A percentile compares a stretch with the other conserved stretches of the same genome.
Conservation (phyloP, 139 green algal genomes). For the Zygnema cylindricum region DNA sequence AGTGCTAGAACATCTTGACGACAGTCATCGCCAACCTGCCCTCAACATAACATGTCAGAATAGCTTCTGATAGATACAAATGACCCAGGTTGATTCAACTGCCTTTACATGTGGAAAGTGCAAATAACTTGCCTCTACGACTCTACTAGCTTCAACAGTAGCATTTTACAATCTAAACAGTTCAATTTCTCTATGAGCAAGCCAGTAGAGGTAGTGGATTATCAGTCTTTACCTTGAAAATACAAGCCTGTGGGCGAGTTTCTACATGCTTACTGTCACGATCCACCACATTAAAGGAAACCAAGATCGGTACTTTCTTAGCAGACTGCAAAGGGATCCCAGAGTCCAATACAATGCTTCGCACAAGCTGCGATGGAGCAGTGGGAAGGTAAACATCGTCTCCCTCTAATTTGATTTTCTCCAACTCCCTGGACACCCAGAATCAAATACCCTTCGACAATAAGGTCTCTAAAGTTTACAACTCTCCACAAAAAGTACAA, state of each 20-base stretch:
- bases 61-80: too few relatives aligned
- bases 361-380: conserved; percentile 77
- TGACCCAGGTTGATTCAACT: too few relatives aligned
- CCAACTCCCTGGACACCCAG: conserved; percentile 61
- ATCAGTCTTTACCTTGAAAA: conserved; percentile 62
- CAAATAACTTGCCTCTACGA: too few relatives aligned
- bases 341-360: conserved; percentile 67
- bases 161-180: too few relatives aligned
- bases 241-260: conserved; percentile 46
- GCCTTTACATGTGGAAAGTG: too few relatives aligned
- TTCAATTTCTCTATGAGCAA: too few relatives aligned
- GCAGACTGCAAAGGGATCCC: conserved; percentile 84
- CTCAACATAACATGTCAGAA: conserved; percentile 75
- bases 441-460: background rate
- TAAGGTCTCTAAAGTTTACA: too few relatives aligned
- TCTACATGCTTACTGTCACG: background rate
- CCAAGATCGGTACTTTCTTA: conserved; percentile 88
- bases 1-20: conserved; percentile 96
- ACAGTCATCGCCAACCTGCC: conserved; percentile 91
- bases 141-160: too few relatives aligned
- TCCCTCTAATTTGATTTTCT: conserved; percentile 52
- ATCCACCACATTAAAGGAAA: conserved; percentile 73
- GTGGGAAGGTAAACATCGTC: conserved; percentile 91
- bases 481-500: too few relatives aligned
- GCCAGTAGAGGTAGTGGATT: too few relatives aligned